Evolutionary conservation across 2,329 filamentous ascomycete species (phyloP).

Genomic region (Acrocalymma vagum): DNA sequence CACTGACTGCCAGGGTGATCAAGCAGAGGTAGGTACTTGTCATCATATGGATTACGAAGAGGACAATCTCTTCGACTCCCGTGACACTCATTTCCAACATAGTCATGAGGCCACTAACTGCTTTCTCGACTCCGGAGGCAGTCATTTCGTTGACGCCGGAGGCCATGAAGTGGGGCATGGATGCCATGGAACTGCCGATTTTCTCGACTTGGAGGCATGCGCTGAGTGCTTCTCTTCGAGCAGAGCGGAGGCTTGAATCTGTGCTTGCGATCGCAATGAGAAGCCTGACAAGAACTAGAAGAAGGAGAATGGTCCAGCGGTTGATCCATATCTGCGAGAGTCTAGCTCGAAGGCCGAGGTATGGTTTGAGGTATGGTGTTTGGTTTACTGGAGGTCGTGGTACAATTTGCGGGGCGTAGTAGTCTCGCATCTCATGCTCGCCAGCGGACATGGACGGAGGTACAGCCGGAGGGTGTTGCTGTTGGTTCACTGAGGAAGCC

Average conservation of each 20-base stretch:
- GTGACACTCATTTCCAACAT: constrained; percentile 82
- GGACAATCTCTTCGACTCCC: constrained; percentile 83
- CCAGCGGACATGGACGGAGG: constrained; percentile 68
- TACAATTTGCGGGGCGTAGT: constrained; percentile 64
- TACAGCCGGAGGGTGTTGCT: constrained; percentile 62
- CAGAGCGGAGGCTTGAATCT: constrained; percentile 76
- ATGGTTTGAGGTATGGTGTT: constrained; percentile 80
- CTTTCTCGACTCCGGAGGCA: constrained; percentile 79
- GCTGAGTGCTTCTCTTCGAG: constrained; percentile 81
- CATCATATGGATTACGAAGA: constrained; percentile 93
- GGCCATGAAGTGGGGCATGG: constrained; percentile 96
- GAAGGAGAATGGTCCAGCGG: constrained; percentile 89
- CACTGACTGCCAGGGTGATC: constrained; percentile 82
- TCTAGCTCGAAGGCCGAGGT: constrained; percentile 87
- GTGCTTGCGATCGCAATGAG: constrained; percentile 79
- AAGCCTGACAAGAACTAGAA: constrained; percentile 84
- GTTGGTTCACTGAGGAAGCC: constrained; percentile 61
- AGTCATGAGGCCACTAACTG: constrained; percentile 80
- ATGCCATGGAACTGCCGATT: constrained; percentile 93
- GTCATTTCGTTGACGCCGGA: constrained; percentile 87
- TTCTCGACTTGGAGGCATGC: constrained; percentile 94
- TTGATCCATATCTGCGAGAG: constrained; percentile 98
- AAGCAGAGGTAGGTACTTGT: constrained; percentile 91
- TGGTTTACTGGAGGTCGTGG: constrained; percentile 68
- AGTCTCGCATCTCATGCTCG: constrained; percentile 69